Evolutionary conservation across 2,329 filamentous ascomycete genomes (phyloP).

Genomic region (Emergomyces africanus): DNA sequence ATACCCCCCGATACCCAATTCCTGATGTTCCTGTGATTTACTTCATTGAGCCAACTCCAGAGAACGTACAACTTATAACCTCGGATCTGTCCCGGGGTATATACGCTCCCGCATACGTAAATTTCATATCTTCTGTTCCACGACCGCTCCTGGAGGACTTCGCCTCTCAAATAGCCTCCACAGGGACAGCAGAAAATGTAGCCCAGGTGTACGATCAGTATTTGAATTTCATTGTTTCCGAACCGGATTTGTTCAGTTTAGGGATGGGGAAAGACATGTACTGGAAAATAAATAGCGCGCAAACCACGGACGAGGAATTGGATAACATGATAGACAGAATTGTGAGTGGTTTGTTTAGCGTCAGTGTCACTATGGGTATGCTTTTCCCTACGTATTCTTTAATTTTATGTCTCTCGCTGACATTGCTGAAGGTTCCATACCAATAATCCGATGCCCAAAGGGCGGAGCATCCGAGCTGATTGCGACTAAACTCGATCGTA

Average conservation of each 20-base stretch:
- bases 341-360: conserved; percentile 92
- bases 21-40: conserved; percentile 95
- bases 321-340: conserved; percentile 81
- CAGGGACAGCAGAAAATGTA: conserved; percentile 78
- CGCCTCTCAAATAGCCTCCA: conserved; percentile 69
- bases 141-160: conserved; percentile 89
- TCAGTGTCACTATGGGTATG: conserved; percentile 93
- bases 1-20: conserved; percentile 71
- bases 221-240: conserved; percentile 90
- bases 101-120: conserved; percentile 90
- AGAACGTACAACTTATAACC: conserved; percentile 73
- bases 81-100: conserved; percentile 74
- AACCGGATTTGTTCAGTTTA: conserved; percentile 89
- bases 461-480: conserved; percentile 90
- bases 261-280: conserved; percentile 91
- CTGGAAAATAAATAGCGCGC: conserved; percentile 88
- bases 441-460: conserved; percentile 89
- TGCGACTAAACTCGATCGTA: conserved; percentile 83
- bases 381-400: not conserved
- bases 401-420: conserved; percentile 13
- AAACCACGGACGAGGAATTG: conserved; percentile 79
- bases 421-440: conserved; percentile 58
- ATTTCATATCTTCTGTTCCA: conserved; percentile 90
- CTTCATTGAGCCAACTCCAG: conserved; percentile 73
- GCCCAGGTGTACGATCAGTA: conserved; percentile 94